Percentiles rank a stretch among this genome's conserved stretches.
These are phyloP conservation scores for Lecanicillium sp. DNA, from an alignment of 2,329 filamentous ascomycete genomes.

Conservation along the genomic window DNA sequence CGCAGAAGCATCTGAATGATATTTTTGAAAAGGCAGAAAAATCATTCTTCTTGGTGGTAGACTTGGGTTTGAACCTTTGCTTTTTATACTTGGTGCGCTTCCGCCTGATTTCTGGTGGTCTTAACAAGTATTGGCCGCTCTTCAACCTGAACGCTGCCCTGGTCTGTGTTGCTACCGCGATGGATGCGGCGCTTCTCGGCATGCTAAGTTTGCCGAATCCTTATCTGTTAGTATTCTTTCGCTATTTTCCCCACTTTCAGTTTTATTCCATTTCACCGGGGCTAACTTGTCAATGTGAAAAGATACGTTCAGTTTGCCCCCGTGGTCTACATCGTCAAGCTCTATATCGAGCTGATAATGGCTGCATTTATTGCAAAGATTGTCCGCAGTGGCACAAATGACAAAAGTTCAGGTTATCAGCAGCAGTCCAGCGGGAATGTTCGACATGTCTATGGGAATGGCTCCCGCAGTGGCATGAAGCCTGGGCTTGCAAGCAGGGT, in stretches of 20 bases:
- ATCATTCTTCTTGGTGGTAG: slow-evolving; percentile 39
- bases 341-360: slow-evolving; percentile 10
- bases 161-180: slow-evolving; percentile 37
- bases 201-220: slow-evolving; percentile 14
- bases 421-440: too few species aligned
- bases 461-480: too few species aligned
- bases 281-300: too few species aligned
- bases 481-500: too few species aligned
- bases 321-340: slow-evolving; percentile 9
- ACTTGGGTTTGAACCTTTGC: slow-evolving; percentile 39
- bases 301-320: slow-evolving; percentile 11
- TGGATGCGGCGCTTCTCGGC: slow-evolving; percentile 29
- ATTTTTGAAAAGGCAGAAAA: slow-evolving; percentile 27
- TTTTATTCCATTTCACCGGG: too few species aligned
- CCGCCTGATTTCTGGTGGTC: slow-evolving; percentile 36
- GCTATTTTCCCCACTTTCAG: too few species aligned
- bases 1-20: slow-evolving; percentile 11
- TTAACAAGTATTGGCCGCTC: slow-evolving; percentile 42
- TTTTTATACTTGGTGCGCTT: slow-evolving; percentile 39
- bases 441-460: too few species aligned
- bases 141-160: slow-evolving; percentile 41
- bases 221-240: background rate
- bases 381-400: slow-evolving; percentile 7
- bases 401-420: too few species aligned
- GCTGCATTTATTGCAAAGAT: slow-evolving; percentile 9